These are phyloP conservation scores for Xylaria cubensis DNA, from an alignment of 495 filamentous ascomycete genomes.

Conservation along the genomic window DNA sequence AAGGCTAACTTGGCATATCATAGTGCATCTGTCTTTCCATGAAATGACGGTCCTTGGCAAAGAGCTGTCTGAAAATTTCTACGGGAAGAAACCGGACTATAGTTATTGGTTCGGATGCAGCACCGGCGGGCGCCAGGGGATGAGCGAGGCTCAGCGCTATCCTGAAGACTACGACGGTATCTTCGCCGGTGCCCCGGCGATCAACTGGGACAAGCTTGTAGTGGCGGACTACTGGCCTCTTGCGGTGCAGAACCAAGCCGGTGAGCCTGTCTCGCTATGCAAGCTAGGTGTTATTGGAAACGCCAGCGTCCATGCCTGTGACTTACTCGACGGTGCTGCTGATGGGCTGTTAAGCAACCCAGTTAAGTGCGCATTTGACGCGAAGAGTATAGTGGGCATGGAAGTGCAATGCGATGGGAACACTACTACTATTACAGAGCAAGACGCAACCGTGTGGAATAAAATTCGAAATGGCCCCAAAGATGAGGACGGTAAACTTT, in stretches of 20 bases:
- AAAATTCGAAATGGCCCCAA: constrained; percentile 28
- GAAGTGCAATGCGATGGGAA: constrained; percentile 39
- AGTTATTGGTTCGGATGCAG: constrained; percentile 57
- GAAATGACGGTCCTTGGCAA: constrained; percentile 44
- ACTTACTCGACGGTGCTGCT: constrained; percentile 47
- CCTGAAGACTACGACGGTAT: constrained; percentile 64
- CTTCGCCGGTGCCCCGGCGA: constrained; percentile 57
- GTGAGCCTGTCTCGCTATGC: constrained; percentile 29
- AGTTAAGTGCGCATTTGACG: constrained; percentile 46
- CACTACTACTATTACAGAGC: constrained; percentile 29
- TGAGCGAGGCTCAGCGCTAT: constrained; percentile 49
- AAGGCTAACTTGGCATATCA: constrained; percentile 45
- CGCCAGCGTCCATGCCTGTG: constrained; percentile 44
- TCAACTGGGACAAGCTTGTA: constrained; percentile 41
- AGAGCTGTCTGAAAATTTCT: constrained; percentile 44
- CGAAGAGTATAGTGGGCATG: constrained; percentile 40
- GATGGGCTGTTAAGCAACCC: constrained; percentile 50
- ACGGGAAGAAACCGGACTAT: constrained; percentile 43
- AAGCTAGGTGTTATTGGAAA: constrained; percentile 36
- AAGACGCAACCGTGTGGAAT: constrained; percentile 51
- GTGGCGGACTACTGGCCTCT: constrained; percentile 40
- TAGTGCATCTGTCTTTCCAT: constrained; percentile 34
- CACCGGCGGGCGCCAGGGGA: constrained; percentile 55
- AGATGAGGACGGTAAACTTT: constrained; percentile 23
- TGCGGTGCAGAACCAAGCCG: constrained; percentile 33